These are phyloP conservation scores for Lipomyces yamadae DNA, from an alignment of 805 yeast species.

Conservation along the genomic window DNA sequence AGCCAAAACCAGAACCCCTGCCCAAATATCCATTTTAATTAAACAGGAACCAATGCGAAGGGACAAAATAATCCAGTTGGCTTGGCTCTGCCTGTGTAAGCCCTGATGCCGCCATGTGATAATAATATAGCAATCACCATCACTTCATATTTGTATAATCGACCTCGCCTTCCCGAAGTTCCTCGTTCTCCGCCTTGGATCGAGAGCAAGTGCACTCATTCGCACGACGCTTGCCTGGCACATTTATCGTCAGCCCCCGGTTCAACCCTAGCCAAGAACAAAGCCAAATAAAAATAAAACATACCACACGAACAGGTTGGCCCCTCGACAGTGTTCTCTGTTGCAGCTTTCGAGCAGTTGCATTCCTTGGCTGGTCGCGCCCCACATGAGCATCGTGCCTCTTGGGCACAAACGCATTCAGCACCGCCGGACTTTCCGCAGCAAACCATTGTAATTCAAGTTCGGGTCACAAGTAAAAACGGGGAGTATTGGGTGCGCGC, in stretches of 20 bases:
- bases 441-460: constrained; percentile 46
- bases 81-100: too few species aligned
- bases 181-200: constrained; percentile 44
- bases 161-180: constrained; percentile 61
- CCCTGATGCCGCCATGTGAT: too few species aligned
- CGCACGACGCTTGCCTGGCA: constrained; percentile 54
- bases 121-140: too few species aligned
- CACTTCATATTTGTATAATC: constrained; percentile 57
- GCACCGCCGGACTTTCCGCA: constrained; percentile 51
- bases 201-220: constrained; percentile 62
- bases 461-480: too few species aligned
- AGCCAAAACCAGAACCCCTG: too few species aligned
- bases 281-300: too few species aligned
- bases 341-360: constrained; percentile 57
- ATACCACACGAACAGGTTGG: constrained; percentile 62
- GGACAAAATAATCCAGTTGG: too few species aligned
- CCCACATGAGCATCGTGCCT: constrained; percentile 69
- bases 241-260: too few species aligned
- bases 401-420: constrained; percentile 65
- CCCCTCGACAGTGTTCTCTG: constrained; percentile 53
- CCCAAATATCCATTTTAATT: too few species aligned
- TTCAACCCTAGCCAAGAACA: background rate
- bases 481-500: too few species aligned
- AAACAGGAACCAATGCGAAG: too few species aligned
- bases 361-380: constrained; percentile 63